A percentile compares a stretch with the other conserved stretches of the same genome.
phyloP scores from a whole-genome alignment of 2,329 filamentous ascomycete genomes.

The Colletotrichum sp. region DNA sequence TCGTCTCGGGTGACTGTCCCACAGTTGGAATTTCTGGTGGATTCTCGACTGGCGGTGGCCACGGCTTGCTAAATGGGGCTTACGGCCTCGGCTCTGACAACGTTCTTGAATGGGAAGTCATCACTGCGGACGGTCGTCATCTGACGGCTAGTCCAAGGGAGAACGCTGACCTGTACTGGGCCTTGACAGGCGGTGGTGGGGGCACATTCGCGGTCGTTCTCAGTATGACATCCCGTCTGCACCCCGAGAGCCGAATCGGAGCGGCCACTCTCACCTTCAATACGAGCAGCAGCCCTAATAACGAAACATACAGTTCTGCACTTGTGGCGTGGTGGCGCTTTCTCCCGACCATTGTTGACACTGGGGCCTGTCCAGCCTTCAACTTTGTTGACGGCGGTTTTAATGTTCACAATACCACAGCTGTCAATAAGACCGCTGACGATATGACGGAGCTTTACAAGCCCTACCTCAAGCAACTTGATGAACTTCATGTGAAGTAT shows the following conservation, averaged over 20 bases:
- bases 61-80: conserved; percentile 45
- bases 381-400: neutral
- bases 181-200: conserved; percentile 54
- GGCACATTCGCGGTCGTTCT: conserved; percentile 57
- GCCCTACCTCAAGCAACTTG: neutral
- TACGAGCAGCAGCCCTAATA: neutral
- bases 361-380: neutral
- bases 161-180: conserved; percentile 61
- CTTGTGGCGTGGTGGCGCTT: neutral
- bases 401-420: neutral
- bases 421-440: neutral
- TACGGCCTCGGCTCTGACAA: conserved; percentile 60
- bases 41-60: conserved; percentile 60
- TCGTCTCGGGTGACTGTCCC: conserved; percentile 52
- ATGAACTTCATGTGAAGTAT: neutral
- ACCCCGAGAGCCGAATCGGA: neutral
- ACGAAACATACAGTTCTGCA: neutral
- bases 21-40: conserved; percentile 60
- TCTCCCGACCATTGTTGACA: neutral
- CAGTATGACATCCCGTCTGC: neutral
- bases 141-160: conserved; percentile 44
- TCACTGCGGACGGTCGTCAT: conserved; percentile 47
- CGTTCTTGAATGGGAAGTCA: conserved; percentile 51
- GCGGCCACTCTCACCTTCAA: neutral
- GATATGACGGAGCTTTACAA: neutral